Conservation (phyloP, 2,329 filamentous ascomycete genomes). For the Xylaria arbuscula region DNA sequence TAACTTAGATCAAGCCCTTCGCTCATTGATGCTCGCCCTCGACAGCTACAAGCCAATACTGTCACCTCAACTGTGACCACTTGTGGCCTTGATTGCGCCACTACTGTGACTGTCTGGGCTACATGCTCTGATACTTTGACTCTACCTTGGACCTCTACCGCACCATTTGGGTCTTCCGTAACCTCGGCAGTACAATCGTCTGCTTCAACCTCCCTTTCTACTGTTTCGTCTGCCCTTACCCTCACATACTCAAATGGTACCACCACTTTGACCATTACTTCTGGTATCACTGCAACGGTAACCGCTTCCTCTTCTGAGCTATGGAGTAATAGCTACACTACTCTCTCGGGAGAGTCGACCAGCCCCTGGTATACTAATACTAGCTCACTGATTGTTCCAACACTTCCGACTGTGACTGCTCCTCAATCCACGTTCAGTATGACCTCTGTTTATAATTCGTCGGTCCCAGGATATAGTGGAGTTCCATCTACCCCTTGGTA, state of each 20-base stretch:
- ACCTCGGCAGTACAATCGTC: conserved; percentile 28
- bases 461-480: conserved; percentile 5
- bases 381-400: conserved; percentile 22
- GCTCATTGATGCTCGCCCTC: conserved; percentile 41
- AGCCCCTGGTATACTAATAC: conserved; percentile 31
- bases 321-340: conserved; percentile 14
- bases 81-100: conserved; percentile 45
- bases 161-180: conserved; percentile 35
- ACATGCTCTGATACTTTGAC: conserved; percentile 42
- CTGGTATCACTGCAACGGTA: conserved; percentile 34
- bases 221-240: conserved; percentile 23
- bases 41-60: conserved; percentile 37
- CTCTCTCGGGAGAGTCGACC: conserved; percentile 28
- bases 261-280: conserved; percentile 40
- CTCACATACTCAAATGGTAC: conserved; percentile 33
- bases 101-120: conserved; percentile 46
- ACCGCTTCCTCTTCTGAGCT: conserved; percentile 30
- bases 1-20: conserved; percentile 43
- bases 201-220: conserved; percentile 24
- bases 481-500: conserved; percentile 26
- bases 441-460: conserved; percentile 14
- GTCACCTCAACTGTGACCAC: conserved; percentile 46
- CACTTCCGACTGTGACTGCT: conserved; percentile 6
- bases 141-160: conserved; percentile 32
- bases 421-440: conserved; percentile 9